These are phyloP conservation scores for Barnettozyma pratensis DNA, from an alignment of 805 yeast species.

Conservation along the genomic window DNA sequence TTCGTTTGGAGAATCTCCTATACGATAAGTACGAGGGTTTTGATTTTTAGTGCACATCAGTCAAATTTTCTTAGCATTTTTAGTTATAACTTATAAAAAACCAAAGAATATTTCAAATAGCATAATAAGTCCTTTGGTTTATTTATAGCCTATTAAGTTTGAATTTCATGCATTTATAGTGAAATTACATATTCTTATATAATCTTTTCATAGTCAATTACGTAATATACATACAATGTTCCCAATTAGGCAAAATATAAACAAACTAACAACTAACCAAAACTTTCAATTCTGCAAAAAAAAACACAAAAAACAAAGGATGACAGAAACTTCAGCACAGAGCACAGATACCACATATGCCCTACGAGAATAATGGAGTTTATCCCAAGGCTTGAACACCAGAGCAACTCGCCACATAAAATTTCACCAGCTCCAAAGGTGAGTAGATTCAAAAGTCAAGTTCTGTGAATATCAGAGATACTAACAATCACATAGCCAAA, in stretches of 20 bases:
- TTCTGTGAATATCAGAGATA: not conserved
- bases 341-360: not conserved
- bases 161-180: no score
- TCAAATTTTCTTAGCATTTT: no score
- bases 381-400: conserved; percentile 1
- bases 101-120: no score
- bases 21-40: no score
- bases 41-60: no score
- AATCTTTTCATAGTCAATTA: no score
- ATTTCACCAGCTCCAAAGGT: conserved; percentile 4
- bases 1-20: no score
- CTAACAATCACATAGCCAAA: conserved; percentile 3
- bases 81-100: no score
- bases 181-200: no score
- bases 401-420: not conserved
- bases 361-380: not conserved
- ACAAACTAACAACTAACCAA: conserved; percentile 2
- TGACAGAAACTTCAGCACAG: not conserved
- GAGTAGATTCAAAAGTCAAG: not conserved
- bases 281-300: not conserved
- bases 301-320: not conserved
- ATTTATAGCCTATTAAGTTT: no score
- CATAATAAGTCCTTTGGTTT: no score
- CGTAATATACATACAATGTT: not conserved
- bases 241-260: conserved; percentile 8